These are phyloP conservation scores for Trichoderma asperelloides DNA, from an alignment of 495 filamentous ascomycete genomes.

Conservation along the genomic window DNA sequence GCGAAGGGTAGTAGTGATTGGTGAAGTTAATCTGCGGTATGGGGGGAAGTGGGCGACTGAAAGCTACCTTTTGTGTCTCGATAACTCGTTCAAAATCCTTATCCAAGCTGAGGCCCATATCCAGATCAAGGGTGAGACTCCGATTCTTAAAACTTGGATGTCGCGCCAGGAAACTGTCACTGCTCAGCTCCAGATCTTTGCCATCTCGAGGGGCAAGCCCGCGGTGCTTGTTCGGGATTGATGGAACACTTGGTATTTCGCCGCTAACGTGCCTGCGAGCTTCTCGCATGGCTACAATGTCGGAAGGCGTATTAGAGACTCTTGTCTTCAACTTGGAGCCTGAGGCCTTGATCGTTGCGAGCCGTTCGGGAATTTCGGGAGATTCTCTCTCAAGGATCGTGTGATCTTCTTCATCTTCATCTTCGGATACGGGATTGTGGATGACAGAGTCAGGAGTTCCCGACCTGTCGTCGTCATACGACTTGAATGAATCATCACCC, in stretches of 20 bases:
- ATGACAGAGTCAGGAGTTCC: slow-evolving; percentile 93
- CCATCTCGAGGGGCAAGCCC: slow-evolving; percentile 39
- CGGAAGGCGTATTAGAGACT: slow-evolving; percentile 76
- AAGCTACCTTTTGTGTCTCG: slow-evolving; percentile 92
- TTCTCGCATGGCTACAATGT: slow-evolving; percentile 80
- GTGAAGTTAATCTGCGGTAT: slow-evolving; percentile 14
- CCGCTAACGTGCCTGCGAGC: slow-evolving; percentile 77
- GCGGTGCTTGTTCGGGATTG: slow-evolving; percentile 51
- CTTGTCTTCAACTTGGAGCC: slow-evolving; percentile 85
- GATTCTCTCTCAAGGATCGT: slow-evolving; percentile 34
- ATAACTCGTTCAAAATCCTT: slow-evolving; percentile 93
- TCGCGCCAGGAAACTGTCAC: slow-evolving; percentile 35
- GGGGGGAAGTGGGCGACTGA: slow-evolving; percentile 25
- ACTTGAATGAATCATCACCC: slow-evolving; percentile 41
- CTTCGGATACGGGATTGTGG: slow-evolving; percentile 55
- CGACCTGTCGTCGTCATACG: slow-evolving; percentile 55
- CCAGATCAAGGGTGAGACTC: slow-evolving; percentile 62
- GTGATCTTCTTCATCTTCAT: slow-evolving; percentile 23
- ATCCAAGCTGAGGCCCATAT: slow-evolving; percentile 75
- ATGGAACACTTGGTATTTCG: slow-evolving; percentile 49
- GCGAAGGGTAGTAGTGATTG: slow-evolving; percentile 1
- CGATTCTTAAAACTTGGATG: slow-evolving; percentile 51
- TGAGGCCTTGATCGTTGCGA: slow-evolving; percentile 85
- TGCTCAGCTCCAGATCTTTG: slow-evolving; percentile 9
- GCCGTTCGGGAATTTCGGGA: slow-evolving; percentile 64